phyloP scores from a whole-genome alignment of 2,329 filamentous ascomycete genomes.

The Cryoendolithus antarcticus region DNA sequence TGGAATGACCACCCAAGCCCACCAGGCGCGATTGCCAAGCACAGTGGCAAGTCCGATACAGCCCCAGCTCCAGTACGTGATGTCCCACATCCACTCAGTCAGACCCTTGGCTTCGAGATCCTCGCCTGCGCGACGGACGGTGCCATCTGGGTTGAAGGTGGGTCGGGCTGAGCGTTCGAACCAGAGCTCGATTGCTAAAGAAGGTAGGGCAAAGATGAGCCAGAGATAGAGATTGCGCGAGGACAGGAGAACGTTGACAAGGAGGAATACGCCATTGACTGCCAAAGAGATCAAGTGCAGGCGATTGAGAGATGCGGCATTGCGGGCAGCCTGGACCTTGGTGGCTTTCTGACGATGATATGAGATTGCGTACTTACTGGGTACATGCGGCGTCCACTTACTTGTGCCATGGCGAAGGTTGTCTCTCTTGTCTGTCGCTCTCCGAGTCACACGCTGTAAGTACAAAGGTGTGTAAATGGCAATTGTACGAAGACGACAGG shows the following conservation, averaged over 20 bases:
- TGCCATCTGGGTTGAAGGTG: constrained; percentile 45
- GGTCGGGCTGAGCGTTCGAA: constrained; percentile 79
- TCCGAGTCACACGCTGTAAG: too few relatives aligned
- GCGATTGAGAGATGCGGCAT: constrained; percentile 62
- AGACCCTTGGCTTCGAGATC: constrained; percentile 77
- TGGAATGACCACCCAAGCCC: constrained; percentile 42
- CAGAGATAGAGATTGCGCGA: constrained; percentile 49
- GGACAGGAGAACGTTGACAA: constrained; percentile 54
- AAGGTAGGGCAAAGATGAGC: constrained; percentile 58
- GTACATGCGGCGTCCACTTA: constrained; percentile 3
- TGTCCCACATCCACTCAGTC: constrained; percentile 97
- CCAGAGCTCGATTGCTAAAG: constrained; percentile 68
- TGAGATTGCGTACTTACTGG: too few relatives aligned
- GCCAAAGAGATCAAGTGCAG: constrained; percentile 65
- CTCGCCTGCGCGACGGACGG: constrained; percentile 66
- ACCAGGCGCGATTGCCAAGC: constrained; percentile 71
- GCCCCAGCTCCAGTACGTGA: constrained; percentile 87
- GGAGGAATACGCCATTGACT: constrained; percentile 63
- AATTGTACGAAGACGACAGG: too few relatives aligned
- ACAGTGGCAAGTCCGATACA: constrained; percentile 59
- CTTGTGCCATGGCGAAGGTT: constrained; percentile 14
- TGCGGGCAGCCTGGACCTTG: constrained; percentile 61
- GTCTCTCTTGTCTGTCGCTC: too few relatives aligned
- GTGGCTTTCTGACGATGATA: constrained; percentile 33
- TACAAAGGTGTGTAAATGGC: too few relatives aligned